These are phyloP conservation scores for Coniophora puteana DNA, from an alignment of 1,284 basidiomycete species.

Conservation along the genomic window DNA sequence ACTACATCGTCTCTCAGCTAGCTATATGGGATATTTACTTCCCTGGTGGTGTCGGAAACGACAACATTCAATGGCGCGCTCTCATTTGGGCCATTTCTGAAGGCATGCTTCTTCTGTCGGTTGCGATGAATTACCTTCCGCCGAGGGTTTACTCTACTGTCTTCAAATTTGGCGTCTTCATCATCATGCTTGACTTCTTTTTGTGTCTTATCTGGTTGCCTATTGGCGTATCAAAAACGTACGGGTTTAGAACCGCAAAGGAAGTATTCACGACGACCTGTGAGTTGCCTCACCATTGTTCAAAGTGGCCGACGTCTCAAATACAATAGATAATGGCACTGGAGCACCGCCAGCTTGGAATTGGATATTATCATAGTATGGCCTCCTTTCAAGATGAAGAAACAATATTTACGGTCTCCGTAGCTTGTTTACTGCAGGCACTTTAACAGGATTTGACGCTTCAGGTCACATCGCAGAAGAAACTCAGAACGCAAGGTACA, in stretches of 20 bases:
- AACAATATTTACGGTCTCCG: constrained; percentile 10
- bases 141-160: constrained; percentile 67
- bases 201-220: constrained; percentile 87
- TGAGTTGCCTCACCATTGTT: constrained; percentile 34
- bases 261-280: constrained; percentile 83
- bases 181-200: constrained; percentile 82
- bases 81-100: constrained; percentile 82
- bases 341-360: constrained; percentile 84
- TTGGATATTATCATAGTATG: constrained; percentile 78
- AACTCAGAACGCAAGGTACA: constrained; percentile 82
- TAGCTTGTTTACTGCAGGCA: constrained; percentile 81
- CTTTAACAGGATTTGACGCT: constrained; percentile 84
- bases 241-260: constrained; percentile 74
- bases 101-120: constrained; percentile 58
- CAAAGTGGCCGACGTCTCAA: constrained; percentile 5
- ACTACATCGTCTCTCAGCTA: constrained; percentile 79
- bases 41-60: constrained; percentile 67
- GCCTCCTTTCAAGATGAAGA: constrained; percentile 1
- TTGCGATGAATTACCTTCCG: constrained; percentile 81
- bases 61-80: constrained; percentile 79
- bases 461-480: constrained; percentile 88
- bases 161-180: constrained; percentile 67
- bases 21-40: constrained; percentile 77
- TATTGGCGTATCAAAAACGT: constrained; percentile 78
- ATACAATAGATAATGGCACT: constrained; percentile 72